Evolutionary conservation across 371 early-diverging fungal species (phyloP).

Genomic region (Mucor racemosus): DNA sequence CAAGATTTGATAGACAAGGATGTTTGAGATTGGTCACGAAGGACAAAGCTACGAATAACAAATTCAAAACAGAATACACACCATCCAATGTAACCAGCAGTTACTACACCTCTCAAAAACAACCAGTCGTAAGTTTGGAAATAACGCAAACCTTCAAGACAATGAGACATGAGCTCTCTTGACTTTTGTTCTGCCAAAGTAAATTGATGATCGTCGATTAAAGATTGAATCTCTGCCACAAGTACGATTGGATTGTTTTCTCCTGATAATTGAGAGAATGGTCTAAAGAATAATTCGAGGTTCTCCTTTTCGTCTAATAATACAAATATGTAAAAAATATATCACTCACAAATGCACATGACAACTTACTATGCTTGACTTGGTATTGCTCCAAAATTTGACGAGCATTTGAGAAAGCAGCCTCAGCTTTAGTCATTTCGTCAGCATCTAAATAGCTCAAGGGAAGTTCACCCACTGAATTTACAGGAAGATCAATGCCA

Average conservation of each 20-base stretch:
- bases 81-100: slow-evolving; percentile 94
- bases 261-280: slow-evolving; percentile 66
- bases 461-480: slow-evolving; percentile 92
- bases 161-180: slow-evolving; percentile 60
- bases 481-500: slow-evolving; percentile 86
- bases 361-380: slow-evolving; percentile 70
- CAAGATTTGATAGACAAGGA: slow-evolving; percentile 9
- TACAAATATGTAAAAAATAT: not conserved
- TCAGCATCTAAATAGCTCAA: slow-evolving; percentile 72
- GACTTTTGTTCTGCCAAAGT: slow-evolving; percentile 70
- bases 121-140: slow-evolving; percentile 97
- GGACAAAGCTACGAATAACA: slow-evolving; percentile 60
- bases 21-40: not conserved
- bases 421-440: slow-evolving; percentile 72
- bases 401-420: slow-evolving; percentile 79
- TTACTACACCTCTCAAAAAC: slow-evolving; percentile 82
- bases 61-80: slow-evolving; percentile 82
- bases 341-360: not conserved
- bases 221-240: slow-evolving; percentile 60
- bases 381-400: slow-evolving; percentile 86
- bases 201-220: slow-evolving; percentile 66
- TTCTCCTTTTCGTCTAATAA: slow-evolving; percentile 68
- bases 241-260: slow-evolving; percentile 54
- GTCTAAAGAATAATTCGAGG: slow-evolving; percentile 78
- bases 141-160: slow-evolving; percentile 88